A percentile compares a stretch with the other conserved stretches of the same genome.
Evolutionary conservation across 2,329 filamentous ascomycete genomes (phyloP).

Genomic region (Trichoderma citrinoviride): DNA sequence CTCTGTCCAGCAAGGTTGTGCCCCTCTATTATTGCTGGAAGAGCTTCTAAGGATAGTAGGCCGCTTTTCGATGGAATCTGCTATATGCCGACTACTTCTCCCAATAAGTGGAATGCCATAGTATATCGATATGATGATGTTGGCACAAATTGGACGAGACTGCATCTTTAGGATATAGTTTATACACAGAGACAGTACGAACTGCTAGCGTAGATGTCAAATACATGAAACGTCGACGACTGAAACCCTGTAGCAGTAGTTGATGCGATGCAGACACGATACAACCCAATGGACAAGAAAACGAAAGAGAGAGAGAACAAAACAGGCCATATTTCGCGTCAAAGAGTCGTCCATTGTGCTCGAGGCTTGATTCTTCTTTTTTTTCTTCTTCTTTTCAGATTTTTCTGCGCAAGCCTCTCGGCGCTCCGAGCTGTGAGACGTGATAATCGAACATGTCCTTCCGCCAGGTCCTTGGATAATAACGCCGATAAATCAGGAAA

Average conservation of each 20-base stretch:
- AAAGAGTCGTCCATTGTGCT: background rate
- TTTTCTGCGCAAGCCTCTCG: background rate
- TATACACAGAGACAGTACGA: background rate
- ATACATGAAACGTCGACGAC: background rate
- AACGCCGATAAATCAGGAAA: slow-evolving; percentile 21
- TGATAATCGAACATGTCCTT: slow-evolving; percentile 14
- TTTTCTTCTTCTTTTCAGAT: background rate
- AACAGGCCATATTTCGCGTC: background rate
- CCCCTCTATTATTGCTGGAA: too few species aligned
- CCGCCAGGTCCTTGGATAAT: background rate
- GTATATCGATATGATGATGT: too few species aligned
- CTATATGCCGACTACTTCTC: too few species aligned
- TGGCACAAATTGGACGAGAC: too few species aligned
- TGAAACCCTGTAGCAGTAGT: background rate
- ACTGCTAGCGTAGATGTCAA: background rate
- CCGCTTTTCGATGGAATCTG: too few species aligned
- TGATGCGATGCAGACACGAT: background rate
- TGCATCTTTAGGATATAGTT: too few species aligned
- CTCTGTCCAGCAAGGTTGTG: too few species aligned
- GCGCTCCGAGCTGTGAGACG: background rate
- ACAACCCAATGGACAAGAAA: background rate
- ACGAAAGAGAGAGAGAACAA: background rate
- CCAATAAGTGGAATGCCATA: too few species aligned
- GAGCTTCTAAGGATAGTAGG: too few species aligned
- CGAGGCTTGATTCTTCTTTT: background rate